Evolutionary conservation across 352 stramenopile genomes (phyloP).

Genomic region (Lagenidium giganteum): DNA sequence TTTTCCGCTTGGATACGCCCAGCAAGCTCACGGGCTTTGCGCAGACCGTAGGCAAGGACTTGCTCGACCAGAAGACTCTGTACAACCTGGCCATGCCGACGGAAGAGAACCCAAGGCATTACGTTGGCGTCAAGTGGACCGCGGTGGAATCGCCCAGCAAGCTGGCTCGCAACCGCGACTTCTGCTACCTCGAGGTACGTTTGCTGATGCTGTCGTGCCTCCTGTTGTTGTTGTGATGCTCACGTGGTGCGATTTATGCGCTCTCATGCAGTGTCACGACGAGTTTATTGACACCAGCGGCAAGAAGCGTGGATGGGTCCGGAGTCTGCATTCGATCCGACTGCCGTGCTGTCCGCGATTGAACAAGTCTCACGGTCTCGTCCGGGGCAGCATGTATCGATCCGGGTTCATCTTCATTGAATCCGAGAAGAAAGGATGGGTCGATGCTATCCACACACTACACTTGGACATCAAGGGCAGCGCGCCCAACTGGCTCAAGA

Average conservation of each 20-base stretch:
- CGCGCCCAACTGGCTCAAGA: slow-evolving; percentile 72
- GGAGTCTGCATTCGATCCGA: slow-evolving; percentile 74
- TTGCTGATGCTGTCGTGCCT: neutral
- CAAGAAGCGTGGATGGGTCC: slow-evolving; percentile 67
- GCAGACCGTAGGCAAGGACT: slow-evolving; percentile 68
- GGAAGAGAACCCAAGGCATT: slow-evolving; percentile 74
- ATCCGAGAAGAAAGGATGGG: slow-evolving; percentile 31
- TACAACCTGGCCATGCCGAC: slow-evolving; percentile 57
- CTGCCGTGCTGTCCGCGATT: slow-evolving; percentile 64
- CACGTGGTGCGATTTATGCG: neutral
- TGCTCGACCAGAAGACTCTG: slow-evolving; percentile 77
- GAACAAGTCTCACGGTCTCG: slow-evolving; percentile 45
- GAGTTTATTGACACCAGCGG: slow-evolving; percentile 77
- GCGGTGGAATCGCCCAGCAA: slow-evolving; percentile 71
- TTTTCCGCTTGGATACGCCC: slow-evolving; percentile 71
- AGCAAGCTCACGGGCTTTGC: slow-evolving; percentile 66
- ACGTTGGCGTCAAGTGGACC: slow-evolving; percentile 80
- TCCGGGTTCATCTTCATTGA: slow-evolving; percentile 81
- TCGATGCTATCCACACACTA: slow-evolving; percentile 73
- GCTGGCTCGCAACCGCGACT: slow-evolving; percentile 72
- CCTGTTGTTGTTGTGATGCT: neutral
- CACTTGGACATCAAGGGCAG: slow-evolving; percentile 81
- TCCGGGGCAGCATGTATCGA: slow-evolving; percentile 68
- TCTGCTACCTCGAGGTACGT: slow-evolving; percentile 85
- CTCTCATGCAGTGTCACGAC: slow-evolving; percentile 77